Base-by-base conservation (phyloP, 495 filamentous ascomycete species). In the Xylaria acuta region DNA sequence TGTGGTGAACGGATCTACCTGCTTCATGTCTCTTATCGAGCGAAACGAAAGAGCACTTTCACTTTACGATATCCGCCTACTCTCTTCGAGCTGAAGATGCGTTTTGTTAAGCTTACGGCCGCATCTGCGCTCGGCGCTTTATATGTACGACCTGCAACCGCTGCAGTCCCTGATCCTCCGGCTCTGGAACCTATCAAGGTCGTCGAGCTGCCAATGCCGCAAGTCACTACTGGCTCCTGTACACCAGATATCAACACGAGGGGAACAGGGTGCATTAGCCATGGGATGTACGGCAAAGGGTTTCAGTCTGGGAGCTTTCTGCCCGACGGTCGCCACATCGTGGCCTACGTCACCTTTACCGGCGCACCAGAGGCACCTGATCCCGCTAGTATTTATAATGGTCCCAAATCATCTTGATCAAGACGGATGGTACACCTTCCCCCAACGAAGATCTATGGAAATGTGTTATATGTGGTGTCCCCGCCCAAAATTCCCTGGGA, bases 381-480 rank as follows among this genome's bases (percentile, higher is more conserved):
- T 36, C 54, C 54, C 16, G 54, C 54, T 4, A 34, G 54, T 14
- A 58, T 58, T 18, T 58, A 58, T 20, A 58, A 30, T 36, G 54
- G 54, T 58, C 36, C 30, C 54, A 58, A 20, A 30, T 58, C 27
- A 32, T 58, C 12, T 30, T 58, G 14, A 58, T 77, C 25, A 79
- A 79, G 63, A 53, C 70, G 0, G 75, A 77, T 66, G 71, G 66
- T 6, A 75, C 64, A 1, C 43, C 65, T n/a, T 79, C 77, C 59
- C 59, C 73, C 5, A 76, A 76, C 60, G 73, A 74, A 22, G 75
- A 77, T 59, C 49, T 75, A 3, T 78, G 74, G 72, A 80, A 77
- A 64, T 77, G 78, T 49, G 22, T 78, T 49, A 77, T 73, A n/a
- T 76, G 78, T 54, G 78, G 75, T 18, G 63, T 78, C 27, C 72